Evolutionary conservation across 129 eudicot species (phyloP), one percentile per base, ranked within the genome.

Genomic region (Pulicaria dysenterica): DNA sequence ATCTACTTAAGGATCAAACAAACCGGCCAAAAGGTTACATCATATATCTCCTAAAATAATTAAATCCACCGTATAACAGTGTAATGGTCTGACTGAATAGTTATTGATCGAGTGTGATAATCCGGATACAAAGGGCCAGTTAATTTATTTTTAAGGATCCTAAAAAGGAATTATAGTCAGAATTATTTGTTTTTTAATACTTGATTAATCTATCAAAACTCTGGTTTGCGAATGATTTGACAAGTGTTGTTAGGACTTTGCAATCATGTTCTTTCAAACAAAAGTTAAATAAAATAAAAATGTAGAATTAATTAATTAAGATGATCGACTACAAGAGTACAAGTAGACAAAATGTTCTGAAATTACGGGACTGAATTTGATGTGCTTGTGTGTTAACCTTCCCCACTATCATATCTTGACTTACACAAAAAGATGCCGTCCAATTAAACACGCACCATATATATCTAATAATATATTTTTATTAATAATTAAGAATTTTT

Each of bases 321-420:
- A 76, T 76, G 71, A 77, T n/a, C n/a, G n/a, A n/a, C n/a, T n/a
- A n/a, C n/a, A n/a, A n/a, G n/a, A n/a, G 60, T 77, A 50, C 39
- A 70, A 59, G 66, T 61, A 70, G 72, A 77, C 72, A 78, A 53
- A 58, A 70, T 70, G 58, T 70, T 78, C 82, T 70, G 77, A 78
- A 78, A 78, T 78, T 78, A 64, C 82, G 82, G 82, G 82, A 70
- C 72, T 78, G 77, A 78, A 78, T 70, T 62, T 62, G 72, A 78
- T 53, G 77, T 78, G 66, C 15, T 70, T 57, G 62, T 60, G 64
- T 68, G 51, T 74, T 48, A 31, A 53, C 62, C 74, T 53, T 61
- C 77, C 66, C 67, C 67, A 61, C 67, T 61, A 61, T n/a, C n/a
- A n/a, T n/a, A n/a, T 61, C 67, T 61, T 61, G 67, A 61, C 67